These are phyloP conservation scores for Pseudocercospora crystallina DNA, from an alignment of 2,329 filamentous ascomycete species.

Conservation along the genomic window DNA sequence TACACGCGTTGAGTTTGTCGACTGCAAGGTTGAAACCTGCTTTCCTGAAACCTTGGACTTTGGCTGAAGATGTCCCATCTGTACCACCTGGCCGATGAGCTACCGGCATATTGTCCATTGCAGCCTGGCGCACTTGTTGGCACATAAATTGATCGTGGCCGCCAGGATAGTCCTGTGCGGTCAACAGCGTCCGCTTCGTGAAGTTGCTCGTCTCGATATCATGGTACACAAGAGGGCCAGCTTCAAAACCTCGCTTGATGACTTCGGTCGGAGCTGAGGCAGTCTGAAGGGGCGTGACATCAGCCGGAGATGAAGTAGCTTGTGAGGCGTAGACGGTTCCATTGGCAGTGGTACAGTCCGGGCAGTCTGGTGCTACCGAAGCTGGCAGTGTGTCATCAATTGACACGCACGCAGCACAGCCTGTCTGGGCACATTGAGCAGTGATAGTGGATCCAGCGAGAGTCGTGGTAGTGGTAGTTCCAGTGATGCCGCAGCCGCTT, in stretches of 20 bases:
- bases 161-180: not conserved
- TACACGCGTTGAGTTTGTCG: conserved; percentile 8
- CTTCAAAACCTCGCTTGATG: not conserved
- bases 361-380: not conserved
- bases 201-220: not conserved
- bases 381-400: not conserved
- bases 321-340: conserved; percentile 1
- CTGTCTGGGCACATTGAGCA: conserved; percentile 4
- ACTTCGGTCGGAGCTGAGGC: not conserved
- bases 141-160: conserved; percentile 7
- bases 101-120: not conserved
- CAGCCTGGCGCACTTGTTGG: not conserved
- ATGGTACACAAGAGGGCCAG: not conserved
- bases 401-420: conserved; percentile 4
- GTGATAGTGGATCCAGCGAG: conserved; percentile 1
- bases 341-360: conserved; percentile 3
- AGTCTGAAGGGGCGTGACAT: not conserved
- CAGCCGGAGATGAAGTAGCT: not conserved
- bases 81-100: not conserved
- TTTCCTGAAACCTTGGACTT: not conserved
- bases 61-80: conserved; percentile 9
- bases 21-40: conserved; percentile 7
- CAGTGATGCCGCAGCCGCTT: conserved; percentile 5
- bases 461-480: conserved; percentile 4
- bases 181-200: conserved; percentile 1